Base-by-base conservation (phyloP, 2,329 filamentous ascomycete genomes). In the Colletotrichum siamense region DNA sequence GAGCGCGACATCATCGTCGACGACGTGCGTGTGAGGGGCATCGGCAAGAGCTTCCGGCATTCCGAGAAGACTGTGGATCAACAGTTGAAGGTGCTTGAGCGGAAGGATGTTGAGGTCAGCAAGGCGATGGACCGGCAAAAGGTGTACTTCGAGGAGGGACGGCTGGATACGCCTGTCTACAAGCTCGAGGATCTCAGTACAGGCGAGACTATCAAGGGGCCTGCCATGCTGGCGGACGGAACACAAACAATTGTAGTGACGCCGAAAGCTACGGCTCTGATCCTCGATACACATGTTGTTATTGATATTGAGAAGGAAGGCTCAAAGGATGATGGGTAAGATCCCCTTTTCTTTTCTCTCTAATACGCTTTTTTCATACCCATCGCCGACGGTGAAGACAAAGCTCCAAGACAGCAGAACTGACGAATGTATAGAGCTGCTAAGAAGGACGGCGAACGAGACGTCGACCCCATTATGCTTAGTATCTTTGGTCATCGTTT, bases 171-270 rank as follows among this genome's bases (percentile, higher is more conserved):
- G 0, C 93, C 95, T 0, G 92, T 98, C 67, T 98, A 96, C 85
- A 96, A 94, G 83, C 90, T 98, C 0, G 92, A 94, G 77, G 91
- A 95, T 75, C 88, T 98, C 13, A 86, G 88, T 2, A 88, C 95
- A 8, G 95, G 96, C 3, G 92, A 96, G 77, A 91, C 92, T 24
- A 88, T 98, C 70, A 87, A 89, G 65, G 96, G 96, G 0, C 96
- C 96, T 1, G 96, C 96, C 1, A 95, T 98, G 85, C 90, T 98
- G 74, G 95, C 95, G 3, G 96, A 96, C 81, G 94, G 94, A 10
- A 96, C 95, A 1, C 96, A 98, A 84, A 99, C 96, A 0, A 97
- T 99, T 77, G 95, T 98, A 1, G 93, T 98, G 4, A 95, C 95
- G 0, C 96, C 96, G 0, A 91, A 91, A 34, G 92, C 95, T 4